These are phyloP conservation scores for Trichosporon sp. DNA, from an alignment of 1,284 basidiomycete genomes.

Conservation along the genomic window DNA sequence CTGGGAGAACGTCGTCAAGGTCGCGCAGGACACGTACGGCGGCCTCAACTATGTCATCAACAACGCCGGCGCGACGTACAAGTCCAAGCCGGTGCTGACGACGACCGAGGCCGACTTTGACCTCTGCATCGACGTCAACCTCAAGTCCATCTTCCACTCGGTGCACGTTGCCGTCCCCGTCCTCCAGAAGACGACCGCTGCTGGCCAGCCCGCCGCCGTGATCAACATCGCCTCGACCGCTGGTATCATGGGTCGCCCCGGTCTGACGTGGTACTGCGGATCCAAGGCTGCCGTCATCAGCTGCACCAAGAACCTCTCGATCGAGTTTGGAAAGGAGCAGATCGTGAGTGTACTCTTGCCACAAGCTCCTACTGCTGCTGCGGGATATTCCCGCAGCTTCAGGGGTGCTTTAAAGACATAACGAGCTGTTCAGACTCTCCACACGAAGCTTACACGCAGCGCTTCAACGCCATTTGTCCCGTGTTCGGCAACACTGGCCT, in stretches of 20 bases:
- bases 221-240: slow-evolving; percentile 31
- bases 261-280: slow-evolving; percentile 32
- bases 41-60: slow-evolving; percentile 32
- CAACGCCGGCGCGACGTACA: slow-evolving; percentile 34
- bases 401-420: neutral
- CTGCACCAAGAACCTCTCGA: slow-evolving; percentile 30
- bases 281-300: slow-evolving; percentile 28
- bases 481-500: slow-evolving; percentile 31
- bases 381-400: neutral
- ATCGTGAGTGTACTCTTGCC: slow-evolving; percentile 20
- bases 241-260: slow-evolving; percentile 32
- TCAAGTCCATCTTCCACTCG: slow-evolving; percentile 29
- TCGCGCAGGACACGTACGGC: slow-evolving; percentile 26
- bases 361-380: neutral
- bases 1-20: slow-evolving; percentile 26
- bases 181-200: slow-evolving; percentile 21
- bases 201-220: slow-evolving; percentile 24
- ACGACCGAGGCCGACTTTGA: slow-evolving; percentile 31
- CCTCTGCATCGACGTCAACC: slow-evolving; percentile 33
- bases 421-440: neutral
- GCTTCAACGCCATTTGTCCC: slow-evolving; percentile 34
- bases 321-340: slow-evolving; percentile 31
- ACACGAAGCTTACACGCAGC: slow-evolving; percentile 19
- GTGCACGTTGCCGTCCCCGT: slow-evolving; percentile 31
- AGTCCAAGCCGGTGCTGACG: slow-evolving; percentile 32